These are phyloP conservation scores for Diatrype stigma DNA, from an alignment of 2,329 filamentous ascomycete species.

Conservation along the genomic window DNA sequence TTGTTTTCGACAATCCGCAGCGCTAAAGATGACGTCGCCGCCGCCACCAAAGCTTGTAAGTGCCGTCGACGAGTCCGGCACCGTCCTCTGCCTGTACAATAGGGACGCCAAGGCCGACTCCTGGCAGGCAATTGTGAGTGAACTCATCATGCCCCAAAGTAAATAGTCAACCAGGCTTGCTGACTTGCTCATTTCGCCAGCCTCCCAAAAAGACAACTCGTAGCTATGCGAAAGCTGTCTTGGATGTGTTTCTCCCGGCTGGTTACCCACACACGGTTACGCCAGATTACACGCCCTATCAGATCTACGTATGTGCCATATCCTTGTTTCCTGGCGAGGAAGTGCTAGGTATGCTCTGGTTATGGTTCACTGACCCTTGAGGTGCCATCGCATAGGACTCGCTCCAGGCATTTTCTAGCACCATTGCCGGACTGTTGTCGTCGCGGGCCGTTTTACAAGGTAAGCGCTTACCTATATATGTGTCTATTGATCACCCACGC, in stretches of 20 bases:
- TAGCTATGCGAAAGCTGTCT: constrained; percentile 30
- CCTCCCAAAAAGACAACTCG: constrained; percentile 15
- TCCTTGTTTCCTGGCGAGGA: too few relatives aligned
- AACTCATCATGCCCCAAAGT: not conserved
- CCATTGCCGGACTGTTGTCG: constrained; percentile 74
- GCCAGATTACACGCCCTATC: constrained; percentile 75
- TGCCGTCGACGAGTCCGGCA: constrained; percentile 22
- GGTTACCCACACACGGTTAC: constrained; percentile 88
- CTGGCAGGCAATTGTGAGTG: constrained; percentile 23
- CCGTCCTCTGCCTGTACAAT: constrained; percentile 46
- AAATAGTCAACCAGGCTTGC: not conserved
- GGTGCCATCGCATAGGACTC: constrained; percentile 49
- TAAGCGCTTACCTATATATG: not conserved
- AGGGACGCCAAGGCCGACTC: constrained; percentile 42
- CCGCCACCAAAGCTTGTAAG: constrained; percentile 15
- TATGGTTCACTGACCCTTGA: not conserved
- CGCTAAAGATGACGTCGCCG: not conserved
- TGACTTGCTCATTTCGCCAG: not conserved
- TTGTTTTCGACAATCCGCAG: too few relatives aligned
- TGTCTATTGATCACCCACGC: too few relatives aligned
- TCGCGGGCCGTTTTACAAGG: constrained; percentile 74
- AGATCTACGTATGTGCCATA: constrained; percentile 38
- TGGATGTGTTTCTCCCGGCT: constrained; percentile 78
- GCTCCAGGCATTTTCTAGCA: constrained; percentile 78
- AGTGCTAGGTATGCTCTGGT: not conserved